Percentiles rank a stretch among this genome's conserved stretches.
These are phyloP conservation scores for Sporisorium iseilematis-ciliati DNA, from an alignment of 1,284 basidiomycete genomes.

Conservation along the genomic window DNA sequence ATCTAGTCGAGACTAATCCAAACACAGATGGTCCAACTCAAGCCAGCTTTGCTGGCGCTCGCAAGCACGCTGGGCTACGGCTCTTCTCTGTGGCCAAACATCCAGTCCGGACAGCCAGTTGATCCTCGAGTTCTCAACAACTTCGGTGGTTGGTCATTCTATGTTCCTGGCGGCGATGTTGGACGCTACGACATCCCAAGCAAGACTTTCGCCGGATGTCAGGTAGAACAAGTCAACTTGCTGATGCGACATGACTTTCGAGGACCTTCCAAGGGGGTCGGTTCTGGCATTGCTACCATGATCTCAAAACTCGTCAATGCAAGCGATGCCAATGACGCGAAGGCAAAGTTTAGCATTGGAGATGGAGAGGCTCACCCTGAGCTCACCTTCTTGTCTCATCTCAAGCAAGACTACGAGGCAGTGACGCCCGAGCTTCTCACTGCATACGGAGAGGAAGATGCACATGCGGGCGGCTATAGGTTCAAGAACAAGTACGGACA, in stretches of 20 bases:
- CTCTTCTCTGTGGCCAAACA: conserved; percentile 23
- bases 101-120: conserved; percentile 17
- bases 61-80: conserved; percentile 23
- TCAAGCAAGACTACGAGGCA: conserved; percentile 19
- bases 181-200: conserved; percentile 17
- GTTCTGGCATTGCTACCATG: conserved; percentile 20
- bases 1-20: too few species aligned
- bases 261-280: conserved; percentile 28
- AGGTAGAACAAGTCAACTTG: conserved; percentile 28
- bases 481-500: conserved; percentile 22
- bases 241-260: conserved; percentile 37
- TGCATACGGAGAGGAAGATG: conserved; percentile 20
- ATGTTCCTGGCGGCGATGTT: conserved; percentile 17
- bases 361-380: conserved; percentile 21
- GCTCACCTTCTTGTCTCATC: conserved; percentile 17
- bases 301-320: conserved; percentile 24
- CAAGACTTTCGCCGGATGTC: conserved; percentile 8
- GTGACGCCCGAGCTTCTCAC: conserved; percentile 28
- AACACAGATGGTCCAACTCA: conserved; percentile 16
- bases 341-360: conserved; percentile 10
- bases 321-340: conserved; percentile 10
- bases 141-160: conserved; percentile 36
- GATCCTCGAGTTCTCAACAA: conserved; percentile 19
- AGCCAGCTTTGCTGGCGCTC: conserved; percentile 19
- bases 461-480: conserved; percentile 20